These are phyloP conservation scores for Komagataella pastoris DNA, from an alignment of 805 yeast genomes.

Conservation along the genomic window DNA sequence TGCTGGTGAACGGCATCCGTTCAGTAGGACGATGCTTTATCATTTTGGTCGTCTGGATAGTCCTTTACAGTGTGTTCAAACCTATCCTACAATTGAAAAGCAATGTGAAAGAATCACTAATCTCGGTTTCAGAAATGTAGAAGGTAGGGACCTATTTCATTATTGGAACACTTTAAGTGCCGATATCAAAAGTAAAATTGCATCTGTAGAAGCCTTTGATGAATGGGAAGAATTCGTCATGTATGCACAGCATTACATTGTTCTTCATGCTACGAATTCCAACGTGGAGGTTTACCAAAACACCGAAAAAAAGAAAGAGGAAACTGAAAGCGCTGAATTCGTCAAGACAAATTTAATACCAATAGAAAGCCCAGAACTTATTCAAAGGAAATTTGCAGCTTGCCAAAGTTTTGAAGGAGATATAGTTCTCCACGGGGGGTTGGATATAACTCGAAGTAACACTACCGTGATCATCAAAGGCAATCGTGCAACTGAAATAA, in stretches of 20 bases:
- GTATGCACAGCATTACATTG: constrained; percentile 63
- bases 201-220: constrained; percentile 54
- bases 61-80: constrained; percentile 51
- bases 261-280: constrained; percentile 47
- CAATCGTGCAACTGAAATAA: constrained; percentile 2
- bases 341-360: neutral
- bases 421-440: constrained; percentile 23
- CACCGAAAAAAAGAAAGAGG: neutral
- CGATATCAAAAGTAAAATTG: constrained; percentile 24
- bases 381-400: neutral
- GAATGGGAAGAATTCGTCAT: constrained; percentile 74
- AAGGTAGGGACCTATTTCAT: constrained; percentile 38
- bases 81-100: constrained; percentile 34
- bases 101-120: constrained; percentile 37
- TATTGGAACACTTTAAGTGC: constrained; percentile 41
- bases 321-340: neutral
- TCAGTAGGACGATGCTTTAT: constrained; percentile 60
- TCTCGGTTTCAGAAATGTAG: constrained; percentile 33
- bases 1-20: constrained; percentile 46
- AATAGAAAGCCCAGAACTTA: neutral
- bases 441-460: constrained; percentile 21
- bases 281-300: neutral
- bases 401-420: neutral
- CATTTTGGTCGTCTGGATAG: constrained; percentile 58
- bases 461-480: constrained; percentile 4